phyloP scores from a whole-genome alignment of 768 basidiomycete genomes.

The Pleurotus tuoliensis region DNA sequence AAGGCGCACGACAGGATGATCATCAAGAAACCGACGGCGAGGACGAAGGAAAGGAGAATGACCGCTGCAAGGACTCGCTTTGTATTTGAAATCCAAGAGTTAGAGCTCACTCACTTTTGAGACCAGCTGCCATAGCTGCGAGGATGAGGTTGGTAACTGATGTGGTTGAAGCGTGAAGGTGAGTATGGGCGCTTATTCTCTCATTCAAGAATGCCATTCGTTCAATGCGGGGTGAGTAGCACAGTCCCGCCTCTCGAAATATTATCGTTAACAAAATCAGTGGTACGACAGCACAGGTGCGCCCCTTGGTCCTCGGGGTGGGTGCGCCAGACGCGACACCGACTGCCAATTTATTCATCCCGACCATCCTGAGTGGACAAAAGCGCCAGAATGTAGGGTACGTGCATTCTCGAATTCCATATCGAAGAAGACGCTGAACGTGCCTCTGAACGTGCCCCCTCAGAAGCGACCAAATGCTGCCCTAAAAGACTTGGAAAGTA shows the following conservation, averaged over 20 bases:
- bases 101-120: slow-evolving; percentile 53
- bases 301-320: not conserved
- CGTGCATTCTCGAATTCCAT: too few species aligned
- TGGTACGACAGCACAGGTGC: not conserved
- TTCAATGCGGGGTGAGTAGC: not conserved
- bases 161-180: not conserved
- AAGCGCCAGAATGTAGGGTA: not conserved
- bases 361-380: not conserved
- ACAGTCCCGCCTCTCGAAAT: not conserved
- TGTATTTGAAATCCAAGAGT: too few species aligned
- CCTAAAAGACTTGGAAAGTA: too few species aligned
- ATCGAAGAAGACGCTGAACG: too few species aligned
- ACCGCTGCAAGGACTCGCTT: slow-evolving; percentile 55
- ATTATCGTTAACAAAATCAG: not conserved
- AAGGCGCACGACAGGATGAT: slow-evolving; percentile 97
- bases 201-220: not conserved
- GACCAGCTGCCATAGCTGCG: slow-evolving; percentile 56
- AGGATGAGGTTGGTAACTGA: not conserved
- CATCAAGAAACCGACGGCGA: slow-evolving; percentile 95
- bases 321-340: not conserved
- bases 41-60: slow-evolving; percentile 93
- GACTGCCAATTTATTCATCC: slow-evolving; percentile 6
- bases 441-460: too few species aligned
- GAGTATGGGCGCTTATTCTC: not conserved
- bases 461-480: too few species aligned